phyloP scores from a whole-genome alignment of 1,284 basidiomycete species.

The Ceratobasidium sp. region DNA sequence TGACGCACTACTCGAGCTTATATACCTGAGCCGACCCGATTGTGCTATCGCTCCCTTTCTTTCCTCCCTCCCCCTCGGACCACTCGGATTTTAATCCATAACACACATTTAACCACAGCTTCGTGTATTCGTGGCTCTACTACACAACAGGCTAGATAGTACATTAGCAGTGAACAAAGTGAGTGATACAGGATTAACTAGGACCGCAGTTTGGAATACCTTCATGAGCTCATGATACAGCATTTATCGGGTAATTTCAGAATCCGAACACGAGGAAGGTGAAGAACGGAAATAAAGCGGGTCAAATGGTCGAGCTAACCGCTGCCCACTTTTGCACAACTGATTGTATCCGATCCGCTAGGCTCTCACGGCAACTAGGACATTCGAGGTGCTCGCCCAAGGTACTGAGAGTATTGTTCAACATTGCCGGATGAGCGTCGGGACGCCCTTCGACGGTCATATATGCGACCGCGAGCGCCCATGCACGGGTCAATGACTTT shows the following conservation, averaged over 20 bases:
- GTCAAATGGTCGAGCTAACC: slow-evolving; percentile 44
- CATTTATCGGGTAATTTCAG: not conserved
- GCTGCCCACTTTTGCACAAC: slow-evolving; percentile 43
- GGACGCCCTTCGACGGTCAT: slow-evolving; percentile 43
- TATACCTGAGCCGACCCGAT: slow-evolving; percentile 1
- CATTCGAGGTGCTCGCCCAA: slow-evolving; percentile 42
- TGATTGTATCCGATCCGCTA: slow-evolving; percentile 33
- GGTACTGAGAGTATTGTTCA: slow-evolving; percentile 38
- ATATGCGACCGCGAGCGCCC: slow-evolving; percentile 46
- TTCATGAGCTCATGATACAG: slow-evolving; percentile 26
- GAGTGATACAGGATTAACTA: slow-evolving; percentile 12
- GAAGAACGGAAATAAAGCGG: not conserved
- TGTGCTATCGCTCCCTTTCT: not conserved
- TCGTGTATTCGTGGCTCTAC: slow-evolving; percentile 28
- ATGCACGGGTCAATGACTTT: slow-evolving; percentile 43
- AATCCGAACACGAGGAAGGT: not conserved
- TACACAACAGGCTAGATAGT: slow-evolving; percentile 16
- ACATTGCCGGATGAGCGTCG: slow-evolving; percentile 30
- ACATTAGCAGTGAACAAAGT: slow-evolving; percentile 6
- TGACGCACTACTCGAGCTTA: slow-evolving; percentile 30
- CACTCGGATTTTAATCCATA: not conserved
- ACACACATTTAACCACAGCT: not conserved
- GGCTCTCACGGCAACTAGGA: slow-evolving; percentile 29
- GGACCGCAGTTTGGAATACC: not conserved
- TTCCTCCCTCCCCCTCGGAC: slow-evolving; percentile 2